These are phyloP conservation scores for Chlamydomonas reinhardtii DNA, from an alignment of 163 green algal species.

Conservation along the genomic window DNA sequence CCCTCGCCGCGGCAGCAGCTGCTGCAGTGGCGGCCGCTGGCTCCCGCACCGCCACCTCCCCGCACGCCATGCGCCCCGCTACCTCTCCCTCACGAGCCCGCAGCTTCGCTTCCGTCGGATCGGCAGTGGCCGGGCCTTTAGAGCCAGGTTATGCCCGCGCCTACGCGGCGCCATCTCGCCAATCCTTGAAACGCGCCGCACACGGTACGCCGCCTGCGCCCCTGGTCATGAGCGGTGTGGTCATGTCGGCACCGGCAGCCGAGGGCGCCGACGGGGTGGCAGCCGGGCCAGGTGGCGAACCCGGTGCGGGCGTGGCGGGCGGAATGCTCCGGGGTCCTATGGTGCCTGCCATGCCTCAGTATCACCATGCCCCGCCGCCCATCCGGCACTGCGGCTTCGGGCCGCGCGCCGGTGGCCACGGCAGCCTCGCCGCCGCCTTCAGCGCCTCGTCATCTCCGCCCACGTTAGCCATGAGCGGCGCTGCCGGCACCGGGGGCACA, in stretches of 20 bases:
- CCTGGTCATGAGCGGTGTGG: background rate
- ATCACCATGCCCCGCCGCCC: background rate
- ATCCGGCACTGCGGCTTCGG: conserved; percentile 40
- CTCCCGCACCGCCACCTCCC: background rate
- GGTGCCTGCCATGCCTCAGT: conserved; percentile 2
- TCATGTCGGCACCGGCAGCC: background rate
- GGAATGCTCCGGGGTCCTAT: background rate
- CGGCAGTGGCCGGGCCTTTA: background rate
- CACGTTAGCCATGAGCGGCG: background rate
- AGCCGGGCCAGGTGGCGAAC: background rate
- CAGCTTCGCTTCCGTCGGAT: background rate
- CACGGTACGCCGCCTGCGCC: background rate
- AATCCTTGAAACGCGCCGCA: too few species aligned
- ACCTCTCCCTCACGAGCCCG: background rate
- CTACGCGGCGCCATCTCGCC: background rate
- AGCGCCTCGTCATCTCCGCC: background rate
- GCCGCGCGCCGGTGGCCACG: background rate
- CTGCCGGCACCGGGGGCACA: background rate
- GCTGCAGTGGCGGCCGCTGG: too few species aligned
- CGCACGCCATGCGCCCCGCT: too few species aligned
- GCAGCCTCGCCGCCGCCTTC: background rate
- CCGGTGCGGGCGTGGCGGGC: background rate
- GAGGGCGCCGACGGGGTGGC: background rate
- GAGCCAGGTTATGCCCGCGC: too few species aligned
- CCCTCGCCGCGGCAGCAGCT: too few species aligned